A percentile compares a stretch with the other conserved stretches of the same genome.
Conservation (phyloP, 306 rosid species). For the Lupinus albus region DNA sequence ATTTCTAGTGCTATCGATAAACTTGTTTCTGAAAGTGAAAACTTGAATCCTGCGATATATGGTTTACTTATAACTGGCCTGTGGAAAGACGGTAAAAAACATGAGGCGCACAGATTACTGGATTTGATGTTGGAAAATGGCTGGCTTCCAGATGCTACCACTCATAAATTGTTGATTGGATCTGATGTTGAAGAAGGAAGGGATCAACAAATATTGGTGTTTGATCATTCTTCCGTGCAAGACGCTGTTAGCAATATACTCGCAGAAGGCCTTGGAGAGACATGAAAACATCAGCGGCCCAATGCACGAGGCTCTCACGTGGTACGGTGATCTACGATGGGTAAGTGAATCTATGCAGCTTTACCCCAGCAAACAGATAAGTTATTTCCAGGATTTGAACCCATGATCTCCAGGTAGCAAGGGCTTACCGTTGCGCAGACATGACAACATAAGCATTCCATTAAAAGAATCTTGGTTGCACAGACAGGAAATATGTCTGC, state of each 20-base stretch:
- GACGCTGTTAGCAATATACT: slow-evolving; percentile 82
- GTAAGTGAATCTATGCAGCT: too few relatives aligned
- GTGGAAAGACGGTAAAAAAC: slow-evolving; percentile 75
- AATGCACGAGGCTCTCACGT: too few relatives aligned
- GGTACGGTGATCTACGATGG: too few relatives aligned
- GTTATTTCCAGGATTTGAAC: too few relatives aligned
- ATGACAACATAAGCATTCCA: slow-evolving; percentile 1
- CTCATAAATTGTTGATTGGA: slow-evolving; percentile 80
- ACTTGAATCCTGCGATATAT: slow-evolving; percentile 53
- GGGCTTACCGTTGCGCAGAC: too few relatives aligned
- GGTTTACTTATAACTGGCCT: slow-evolving; percentile 68
- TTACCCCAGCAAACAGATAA: too few relatives aligned
- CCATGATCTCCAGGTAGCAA: background rate
- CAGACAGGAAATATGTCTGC: background rate
- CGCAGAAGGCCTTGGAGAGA: slow-evolving; percentile 63
- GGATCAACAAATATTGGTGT: slow-evolving; percentile 17
- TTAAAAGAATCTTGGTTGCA: background rate
- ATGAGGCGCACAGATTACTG: slow-evolving; percentile 57
- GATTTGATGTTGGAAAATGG: slow-evolving; percentile 86
- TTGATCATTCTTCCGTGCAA: slow-evolving; percentile 41
- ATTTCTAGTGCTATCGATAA: slow-evolving; percentile 56
- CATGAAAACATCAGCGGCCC: slow-evolving; percentile 21
- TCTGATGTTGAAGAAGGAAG: slow-evolving; percentile 51
- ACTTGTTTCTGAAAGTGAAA: slow-evolving; percentile 43
- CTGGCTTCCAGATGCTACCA: slow-evolving; percentile 78